phyloP scores from a whole-genome alignment of 2,329 filamentous ascomycete genomes.

The Xylaria sp. region DNA sequence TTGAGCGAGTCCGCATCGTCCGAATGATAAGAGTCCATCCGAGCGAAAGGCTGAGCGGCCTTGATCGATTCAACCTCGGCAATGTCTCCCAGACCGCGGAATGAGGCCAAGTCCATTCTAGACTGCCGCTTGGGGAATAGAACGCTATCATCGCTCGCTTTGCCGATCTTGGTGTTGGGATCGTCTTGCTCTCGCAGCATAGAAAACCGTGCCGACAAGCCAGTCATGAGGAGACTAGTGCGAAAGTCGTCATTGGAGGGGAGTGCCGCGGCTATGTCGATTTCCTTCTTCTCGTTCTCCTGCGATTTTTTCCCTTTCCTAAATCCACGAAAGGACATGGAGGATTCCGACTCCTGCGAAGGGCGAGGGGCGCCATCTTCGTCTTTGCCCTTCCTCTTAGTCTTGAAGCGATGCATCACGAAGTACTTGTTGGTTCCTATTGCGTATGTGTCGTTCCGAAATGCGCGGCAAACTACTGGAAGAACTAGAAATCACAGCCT shows the following conservation, averaged over 20 bases:
- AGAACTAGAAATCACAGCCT: not conserved
- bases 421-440: constrained; percentile 11
- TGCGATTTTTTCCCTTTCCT: constrained; percentile 65
- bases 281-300: constrained; percentile 70
- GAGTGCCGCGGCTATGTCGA: constrained; percentile 79
- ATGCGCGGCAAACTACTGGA: constrained; percentile 5
- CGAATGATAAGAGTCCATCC: constrained; percentile 73
- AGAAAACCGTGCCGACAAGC: constrained; percentile 92
- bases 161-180: constrained; percentile 86
- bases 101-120: constrained; percentile 75
- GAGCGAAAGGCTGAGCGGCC: constrained; percentile 66
- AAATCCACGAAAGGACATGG: constrained; percentile 65
- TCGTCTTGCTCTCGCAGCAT: constrained; percentile 97
- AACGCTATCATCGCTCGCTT: constrained; percentile 95
- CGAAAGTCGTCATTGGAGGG: constrained; percentile 90
- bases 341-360: constrained; percentile 66
- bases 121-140: constrained; percentile 85
- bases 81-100: constrained; percentile 78
- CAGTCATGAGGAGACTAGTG: constrained; percentile 95
- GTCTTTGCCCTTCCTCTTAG: constrained; percentile 76
- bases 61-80: constrained; percentile 88
- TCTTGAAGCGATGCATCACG: constrained; percentile 81
- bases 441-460: not conserved
- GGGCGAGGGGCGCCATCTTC: constrained; percentile 62
- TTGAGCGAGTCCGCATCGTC: constrained; percentile 73